Conservation (phyloP, 2,329 filamentous ascomycete genomes). For the Verruconis gallopava region DNA sequence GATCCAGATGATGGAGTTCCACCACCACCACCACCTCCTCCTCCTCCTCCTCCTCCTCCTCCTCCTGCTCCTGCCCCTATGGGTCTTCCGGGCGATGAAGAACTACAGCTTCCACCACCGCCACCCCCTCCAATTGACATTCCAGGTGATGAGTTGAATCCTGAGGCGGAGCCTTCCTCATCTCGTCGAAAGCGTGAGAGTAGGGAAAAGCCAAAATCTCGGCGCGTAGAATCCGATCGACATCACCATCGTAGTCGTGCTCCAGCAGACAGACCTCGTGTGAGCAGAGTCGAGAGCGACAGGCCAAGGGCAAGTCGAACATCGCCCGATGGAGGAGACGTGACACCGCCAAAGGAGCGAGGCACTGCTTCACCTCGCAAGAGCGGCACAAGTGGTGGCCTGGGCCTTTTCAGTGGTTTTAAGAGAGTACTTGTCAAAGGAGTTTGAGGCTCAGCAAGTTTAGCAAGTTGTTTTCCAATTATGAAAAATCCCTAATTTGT, state of each 20-base stretch:
- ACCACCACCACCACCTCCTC: neutral
- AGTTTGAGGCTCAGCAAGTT: neutral
- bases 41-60: neutral
- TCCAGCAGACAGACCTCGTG: neutral
- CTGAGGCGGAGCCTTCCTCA: neutral
- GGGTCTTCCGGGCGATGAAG: neutral
- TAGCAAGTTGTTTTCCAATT: too few relatives aligned
- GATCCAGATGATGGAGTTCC: neutral
- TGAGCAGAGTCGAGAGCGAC: constrained; percentile 4
- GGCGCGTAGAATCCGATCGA: constrained; percentile 5
- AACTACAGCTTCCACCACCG: neutral
- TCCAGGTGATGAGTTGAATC: neutral
- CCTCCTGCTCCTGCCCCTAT: neutral
- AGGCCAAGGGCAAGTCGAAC: constrained; percentile 6
- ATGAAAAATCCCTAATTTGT: too few relatives aligned
- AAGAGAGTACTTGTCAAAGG: constrained; percentile 6
- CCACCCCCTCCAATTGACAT: neutral
- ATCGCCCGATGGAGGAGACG: neutral
- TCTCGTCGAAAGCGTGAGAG: neutral
- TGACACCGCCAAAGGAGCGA: neutral
- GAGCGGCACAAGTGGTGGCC: neutral
- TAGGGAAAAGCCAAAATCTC: constrained; percentile 5
- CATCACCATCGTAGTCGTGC: constrained; percentile 3
- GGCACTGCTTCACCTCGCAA: neutral
- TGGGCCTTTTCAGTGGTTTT: constrained; percentile 3